These are phyloP conservation scores for Penicillium brasilianum DNA, from an alignment of 2,329 filamentous ascomycete species.

Conservation along the genomic window DNA sequence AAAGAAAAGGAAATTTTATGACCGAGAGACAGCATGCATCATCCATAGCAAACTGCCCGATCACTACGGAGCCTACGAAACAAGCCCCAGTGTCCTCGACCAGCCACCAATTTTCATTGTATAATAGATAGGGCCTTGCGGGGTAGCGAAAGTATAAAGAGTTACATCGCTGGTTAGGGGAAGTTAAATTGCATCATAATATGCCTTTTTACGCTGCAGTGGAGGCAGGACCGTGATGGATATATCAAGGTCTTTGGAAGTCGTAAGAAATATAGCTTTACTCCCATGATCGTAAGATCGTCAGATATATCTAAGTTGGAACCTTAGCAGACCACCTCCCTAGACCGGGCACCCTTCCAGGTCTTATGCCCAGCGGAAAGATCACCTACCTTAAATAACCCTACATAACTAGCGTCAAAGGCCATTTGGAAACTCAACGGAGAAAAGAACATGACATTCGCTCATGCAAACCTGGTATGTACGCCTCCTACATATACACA, in stretches of 20 bases:
- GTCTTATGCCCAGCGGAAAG: no score
- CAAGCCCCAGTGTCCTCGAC: constrained; percentile 6
- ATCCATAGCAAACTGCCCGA: background rate
- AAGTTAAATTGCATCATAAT: background rate
- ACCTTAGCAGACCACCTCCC: no score
- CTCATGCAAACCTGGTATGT: constrained; percentile 9
- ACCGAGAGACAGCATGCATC: background rate
- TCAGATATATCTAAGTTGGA: no score
- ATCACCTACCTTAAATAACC: no score
- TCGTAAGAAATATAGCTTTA: no score
- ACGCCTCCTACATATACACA: constrained; percentile 4
- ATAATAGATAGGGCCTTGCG: constrained; percentile 34
- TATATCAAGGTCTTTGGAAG: no score
- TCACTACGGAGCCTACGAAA: constrained; percentile 4
- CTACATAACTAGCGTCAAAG: no score
- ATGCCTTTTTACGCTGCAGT: no score
- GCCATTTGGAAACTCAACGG: background rate
- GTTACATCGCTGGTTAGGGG: constrained; percentile 14
- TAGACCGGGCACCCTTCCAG: no score
- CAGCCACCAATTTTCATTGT: constrained; percentile 29
- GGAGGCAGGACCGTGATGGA: no score
- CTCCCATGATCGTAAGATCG: no score
- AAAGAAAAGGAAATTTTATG: background rate
- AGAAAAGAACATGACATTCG: background rate
- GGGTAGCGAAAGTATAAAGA: constrained; percentile 31